These are phyloP conservation scores for Mycena filopes DNA, from an alignment of 768 basidiomycete species.

Conservation along the genomic window DNA sequence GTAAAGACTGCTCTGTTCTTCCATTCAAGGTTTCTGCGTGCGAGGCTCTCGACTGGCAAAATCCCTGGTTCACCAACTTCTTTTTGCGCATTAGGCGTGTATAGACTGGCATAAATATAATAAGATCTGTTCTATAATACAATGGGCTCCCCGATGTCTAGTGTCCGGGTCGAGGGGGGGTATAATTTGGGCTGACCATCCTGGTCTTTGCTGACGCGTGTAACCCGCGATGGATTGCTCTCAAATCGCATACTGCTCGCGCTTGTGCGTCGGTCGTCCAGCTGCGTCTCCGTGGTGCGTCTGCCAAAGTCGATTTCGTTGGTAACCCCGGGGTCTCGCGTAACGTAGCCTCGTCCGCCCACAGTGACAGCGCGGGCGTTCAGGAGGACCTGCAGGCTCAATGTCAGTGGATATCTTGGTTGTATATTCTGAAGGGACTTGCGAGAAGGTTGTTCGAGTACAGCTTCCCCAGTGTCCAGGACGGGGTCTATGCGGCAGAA, in stretches of 20 bases:
- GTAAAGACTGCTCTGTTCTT: no score
- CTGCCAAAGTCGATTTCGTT: constrained; percentile 9
- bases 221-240: neutral
- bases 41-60: no score
- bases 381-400: neutral
- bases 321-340: neutral
- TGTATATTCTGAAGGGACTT: neutral
- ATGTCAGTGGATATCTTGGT: neutral
- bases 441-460: constrained; percentile 41
- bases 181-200: neutral
- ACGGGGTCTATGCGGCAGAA: constrained; percentile 33
- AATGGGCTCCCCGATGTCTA: no score
- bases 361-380: constrained; percentile 14
- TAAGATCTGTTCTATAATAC: no score
- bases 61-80: no score
- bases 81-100: no score
- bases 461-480: constrained; percentile 47
- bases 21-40: no score
- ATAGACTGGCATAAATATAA: no score
- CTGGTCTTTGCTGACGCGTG: neutral
- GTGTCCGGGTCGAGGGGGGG: neutral
- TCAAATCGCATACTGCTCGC: neutral
- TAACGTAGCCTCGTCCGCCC: constrained; percentile 9
- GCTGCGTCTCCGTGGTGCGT: neutral
- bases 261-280: neutral